phyloP scores from a whole-genome alignment of 768 basidiomycete genomes.

The Nevesoporus exiguus region DNA sequence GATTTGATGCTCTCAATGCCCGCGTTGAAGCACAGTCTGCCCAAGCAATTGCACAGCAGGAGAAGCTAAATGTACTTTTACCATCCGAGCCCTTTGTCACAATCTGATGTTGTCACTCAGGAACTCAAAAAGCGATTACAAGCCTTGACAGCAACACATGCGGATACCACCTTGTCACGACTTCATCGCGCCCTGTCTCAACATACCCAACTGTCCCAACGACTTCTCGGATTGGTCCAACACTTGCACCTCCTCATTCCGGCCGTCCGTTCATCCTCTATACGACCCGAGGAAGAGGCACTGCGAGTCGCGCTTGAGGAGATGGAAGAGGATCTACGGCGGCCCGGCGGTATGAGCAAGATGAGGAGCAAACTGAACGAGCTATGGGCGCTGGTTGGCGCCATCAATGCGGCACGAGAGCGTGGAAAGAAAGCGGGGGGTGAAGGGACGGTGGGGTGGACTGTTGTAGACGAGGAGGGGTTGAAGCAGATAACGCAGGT shows the following conservation, averaged over 20 bases:
- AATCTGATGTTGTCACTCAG: conserved; percentile 28
- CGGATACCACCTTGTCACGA: conserved; percentile 64
- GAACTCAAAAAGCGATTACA: conserved; percentile 67
- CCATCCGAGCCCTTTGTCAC: background rate
- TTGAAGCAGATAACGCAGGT: conserved; percentile 74
- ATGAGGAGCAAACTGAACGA: conserved; percentile 75
- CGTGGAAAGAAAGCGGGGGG: conserved; percentile 40
- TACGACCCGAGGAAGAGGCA: conserved; percentile 78
- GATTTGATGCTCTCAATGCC: conserved; percentile 77
- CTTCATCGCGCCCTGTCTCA: conserved; percentile 57
- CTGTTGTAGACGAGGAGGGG: conserved; percentile 85
- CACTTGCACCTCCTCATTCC: conserved; percentile 81
- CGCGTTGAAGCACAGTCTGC: conserved; percentile 73
- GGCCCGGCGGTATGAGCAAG: conserved; percentile 49
- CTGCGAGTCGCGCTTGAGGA: conserved; percentile 69
- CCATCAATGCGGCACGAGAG: conserved; percentile 58
- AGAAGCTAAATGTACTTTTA: conserved; percentile 52
- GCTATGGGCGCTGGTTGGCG: conserved; percentile 80
- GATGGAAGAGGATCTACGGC: conserved; percentile 66
- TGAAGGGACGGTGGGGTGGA: conserved; percentile 59
- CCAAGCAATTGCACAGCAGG: conserved; percentile 64
- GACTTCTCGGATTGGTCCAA: conserved; percentile 65
- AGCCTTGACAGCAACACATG: conserved; percentile 57
- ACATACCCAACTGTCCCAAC: conserved; percentile 69
- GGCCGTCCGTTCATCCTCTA: conserved; percentile 65